Base-by-base conservation (phyloP, 371 early-diverging fungal genomes). In the Lichtheimia ornata region DNA sequence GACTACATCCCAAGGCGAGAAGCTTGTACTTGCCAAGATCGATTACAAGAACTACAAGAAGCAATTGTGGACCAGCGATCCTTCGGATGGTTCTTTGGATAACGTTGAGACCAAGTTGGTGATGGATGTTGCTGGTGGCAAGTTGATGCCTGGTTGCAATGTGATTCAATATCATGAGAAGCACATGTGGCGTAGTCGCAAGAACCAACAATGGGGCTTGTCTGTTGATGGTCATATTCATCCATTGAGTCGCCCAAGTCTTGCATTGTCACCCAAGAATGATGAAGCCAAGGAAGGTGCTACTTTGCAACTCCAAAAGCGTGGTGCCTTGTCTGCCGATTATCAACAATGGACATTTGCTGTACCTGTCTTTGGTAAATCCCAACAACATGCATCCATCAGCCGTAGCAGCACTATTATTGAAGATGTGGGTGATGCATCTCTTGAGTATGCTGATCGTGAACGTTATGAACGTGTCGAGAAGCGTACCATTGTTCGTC, bases 31-130 rank as follows among this genome's bases (percentile, higher is more conserved):
- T 14, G 52, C 63, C 22, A 76, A 74, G 53, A 22, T 80, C 7
- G 69, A 73, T 17, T 62, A 54, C 54, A 71, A 71, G 63, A 60
- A 30, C 17, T 80, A 67, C 65, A 65, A 72, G 56, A 68, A 77
- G 17, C 85, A 85, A 64, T 56, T 87, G 49, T 87, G 87, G 87
- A 63, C 70, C 51, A 80, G 76, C 51, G 79, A 82, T 30, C 57
- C 56, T n/a, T 73, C 81, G 12, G 77, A 76, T 52, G 79, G 81
- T 35, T 84, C 75, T 55, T 44, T 87, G 7, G 65, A 76, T 56
- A 85, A 85, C 59, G 74, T 84, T 62, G 81, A 67, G 42, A 74
- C 85, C 28, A 69, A 73, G 22, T 79, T 72, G 30, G 86, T 82
- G 9, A 75, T 87, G 57, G 87, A 87, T 54, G 67, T 74, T 40